Base-by-base conservation (phyloP, 192 early-diverging fungal species). In the Coemansia sp. region DNA sequence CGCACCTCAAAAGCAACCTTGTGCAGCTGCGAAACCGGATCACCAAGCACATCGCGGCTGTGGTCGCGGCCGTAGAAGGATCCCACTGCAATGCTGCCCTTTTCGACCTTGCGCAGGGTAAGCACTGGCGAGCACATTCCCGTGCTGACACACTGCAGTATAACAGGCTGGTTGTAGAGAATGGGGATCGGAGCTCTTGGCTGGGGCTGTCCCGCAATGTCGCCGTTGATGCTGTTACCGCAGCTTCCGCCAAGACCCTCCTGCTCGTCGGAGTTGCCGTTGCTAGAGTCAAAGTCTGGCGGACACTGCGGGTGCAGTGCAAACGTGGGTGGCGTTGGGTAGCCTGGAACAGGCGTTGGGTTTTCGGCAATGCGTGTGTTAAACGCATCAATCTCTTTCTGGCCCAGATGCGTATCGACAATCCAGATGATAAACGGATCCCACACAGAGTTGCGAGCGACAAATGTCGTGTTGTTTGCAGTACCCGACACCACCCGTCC, bases 361-460 rank as follows among this genome's bases (percentile, higher is more conserved):
- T 78, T 83, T 40, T 61, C 59, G 14, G 69, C 60, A 42, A 78
- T 74, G 16, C 76, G 71, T 11, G 71, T 68, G 53, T 82, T 82
- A 51, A 84, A 85, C 32, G 85, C 85, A 22, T 90, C 88, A 51
- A 78, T 77, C 38, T 88, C 85, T 7, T 70, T 71, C 64, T 86
- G 76, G 7, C 73, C 71, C 49, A 87, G 72, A 13, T 88, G 74
- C 13, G 88, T 87, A 67, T 93, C 86, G 17, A 92, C 89, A 6
- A 90, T 85, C 92, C 91, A 95, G 50, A 97, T 89, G 41, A 90
- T 86, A 73, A 94, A 95, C 19, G 91, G 90, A 66, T 94, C 91
- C 95, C 95, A 97, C n/a, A 84, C 79, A 16, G 88, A 84, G 45
- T 87, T 90, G 45, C 91, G 82, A 5, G 88, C 88, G 37, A 91